Conservation (phyloP, 225 moss, liverwort and hornwort species). For the Sphagnum contortum region DNA sequence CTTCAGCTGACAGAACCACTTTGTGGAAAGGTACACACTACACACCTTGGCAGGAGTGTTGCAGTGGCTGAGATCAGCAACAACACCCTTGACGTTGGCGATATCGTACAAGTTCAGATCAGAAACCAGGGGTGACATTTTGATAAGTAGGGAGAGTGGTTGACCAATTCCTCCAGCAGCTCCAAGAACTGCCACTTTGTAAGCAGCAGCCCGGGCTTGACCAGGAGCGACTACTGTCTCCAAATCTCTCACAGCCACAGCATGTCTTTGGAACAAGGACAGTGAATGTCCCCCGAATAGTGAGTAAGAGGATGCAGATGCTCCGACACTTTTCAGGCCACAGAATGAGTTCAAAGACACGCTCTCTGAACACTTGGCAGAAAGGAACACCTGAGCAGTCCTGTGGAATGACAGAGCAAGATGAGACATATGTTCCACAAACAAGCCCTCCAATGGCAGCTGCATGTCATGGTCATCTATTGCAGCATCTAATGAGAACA, state of each 20-base stretch:
- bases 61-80: slow-evolving; percentile 94
- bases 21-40: neutral
- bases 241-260: slow-evolving; percentile 4
- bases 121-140: slow-evolving; percentile 84
- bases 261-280: slow-evolving; percentile 9
- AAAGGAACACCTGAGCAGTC: neutral
- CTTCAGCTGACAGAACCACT: neutral
- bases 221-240: slow-evolving; percentile 17
- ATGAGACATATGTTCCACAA: too few species aligned
- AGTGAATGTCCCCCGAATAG: slow-evolving; percentile 15
- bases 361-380: neutral
- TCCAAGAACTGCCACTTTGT: slow-evolving; percentile 83
- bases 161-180: slow-evolving; percentile 95
- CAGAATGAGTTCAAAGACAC: slow-evolving; percentile 11
- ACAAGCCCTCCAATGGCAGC: too few species aligned
- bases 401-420: neutral
- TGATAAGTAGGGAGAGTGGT: slow-evolving; percentile 80
- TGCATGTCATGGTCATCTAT: too few species aligned
- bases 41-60: slow-evolving; percentile 87
- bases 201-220: slow-evolving; percentile 62
- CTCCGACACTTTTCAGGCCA: slow-evolving; percentile 10
- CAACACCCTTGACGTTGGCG: slow-evolving; percentile 87
- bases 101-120: slow-evolving; percentile 83
- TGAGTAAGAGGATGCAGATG: slow-evolving; percentile 1
- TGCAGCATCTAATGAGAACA: neutral